Base-by-base conservation (phyloP, 768 basidiomycete genomes). In the Suillus bovinus region DNA sequence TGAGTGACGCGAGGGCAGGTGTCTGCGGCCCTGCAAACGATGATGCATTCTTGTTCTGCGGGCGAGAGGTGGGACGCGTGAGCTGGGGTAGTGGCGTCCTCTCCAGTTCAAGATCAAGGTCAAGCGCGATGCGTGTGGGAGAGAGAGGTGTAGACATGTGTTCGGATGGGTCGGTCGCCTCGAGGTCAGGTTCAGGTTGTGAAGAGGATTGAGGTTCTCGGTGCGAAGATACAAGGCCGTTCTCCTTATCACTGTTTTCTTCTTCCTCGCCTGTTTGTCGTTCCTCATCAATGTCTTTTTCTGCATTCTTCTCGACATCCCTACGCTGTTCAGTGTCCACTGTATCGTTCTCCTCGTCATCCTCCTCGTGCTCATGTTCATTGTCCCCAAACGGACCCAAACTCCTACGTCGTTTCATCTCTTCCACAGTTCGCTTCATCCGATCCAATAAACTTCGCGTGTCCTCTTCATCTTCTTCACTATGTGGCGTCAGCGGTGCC, bases 271-370 rank as follows among this genome's bases (percentile, higher is more conserved):
- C 58, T 24, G n/a, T 22, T 58, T 58, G 54, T 20, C 22, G 54
- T 24, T 39, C 34, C 6, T 46, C 61, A 16, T 22, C 47, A 38
- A 47, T 61, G 27, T 66, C 44, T 24, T 65, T 41, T 69, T 67
- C 33, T 63, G 71, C 61, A 81, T 72, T 64, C 76, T 76, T 73
- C 80, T 55, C 47, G 53, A 52, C 77, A 81, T 81, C 59, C 71
- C 76, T 63, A 39, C 17, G 38, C 10, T 6, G 36, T 80, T 80
- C 36, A 82, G 79, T 7, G 17, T 5, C 55, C 17, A 4, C 11
- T 29, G 17, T n/a, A 78, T 82, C 68, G 78, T 80, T 81, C 82
- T 82, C 67, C 72, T 78, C 57, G 46, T 72, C 73, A 22, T 77
- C 76, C 14, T 77, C 77, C 2, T 77, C 76, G 7, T 47, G 9